These are phyloP conservation scores for Poteriospumella lacustris DNA, from an alignment of 108 stramenopile genomes.

Conservation along the genomic window DNA sequence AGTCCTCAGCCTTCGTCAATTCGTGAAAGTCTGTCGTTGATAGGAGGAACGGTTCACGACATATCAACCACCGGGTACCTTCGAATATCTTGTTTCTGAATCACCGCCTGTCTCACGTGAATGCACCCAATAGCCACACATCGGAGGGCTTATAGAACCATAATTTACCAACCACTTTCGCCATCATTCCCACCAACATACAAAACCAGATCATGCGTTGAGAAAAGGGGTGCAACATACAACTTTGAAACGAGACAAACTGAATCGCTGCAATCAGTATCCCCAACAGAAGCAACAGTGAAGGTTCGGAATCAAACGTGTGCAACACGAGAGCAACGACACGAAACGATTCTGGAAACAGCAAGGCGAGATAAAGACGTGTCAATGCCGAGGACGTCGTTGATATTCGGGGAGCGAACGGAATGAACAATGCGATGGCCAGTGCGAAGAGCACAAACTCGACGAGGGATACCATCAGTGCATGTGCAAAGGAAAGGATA, in stretches of 20 bases:
- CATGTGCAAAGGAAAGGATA: no score
- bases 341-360: slow-evolving; percentile 10
- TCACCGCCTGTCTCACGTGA: no score
- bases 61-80: no score
- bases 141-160: not conserved
- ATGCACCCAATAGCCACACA: slow-evolving; percentile 4
- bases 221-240: not conserved
- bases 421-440: no score
- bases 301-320: slow-evolving; percentile 12
- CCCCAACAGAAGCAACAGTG: not conserved
- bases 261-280: not conserved
- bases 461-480: no score
- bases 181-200: not conserved
- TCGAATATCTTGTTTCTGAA: no score
- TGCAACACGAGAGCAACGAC: slow-evolving; percentile 18
- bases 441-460: no score
- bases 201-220: not conserved
- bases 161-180: not conserved
- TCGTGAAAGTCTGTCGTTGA: no score
- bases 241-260: not conserved
- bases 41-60: no score
- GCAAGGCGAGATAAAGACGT: not conserved
- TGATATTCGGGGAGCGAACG: no score
- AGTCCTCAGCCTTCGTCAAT: no score
- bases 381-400: not conserved